Conservation (phyloP, 345 rosid genomes). For the Aurinia saxatilis region DNA sequence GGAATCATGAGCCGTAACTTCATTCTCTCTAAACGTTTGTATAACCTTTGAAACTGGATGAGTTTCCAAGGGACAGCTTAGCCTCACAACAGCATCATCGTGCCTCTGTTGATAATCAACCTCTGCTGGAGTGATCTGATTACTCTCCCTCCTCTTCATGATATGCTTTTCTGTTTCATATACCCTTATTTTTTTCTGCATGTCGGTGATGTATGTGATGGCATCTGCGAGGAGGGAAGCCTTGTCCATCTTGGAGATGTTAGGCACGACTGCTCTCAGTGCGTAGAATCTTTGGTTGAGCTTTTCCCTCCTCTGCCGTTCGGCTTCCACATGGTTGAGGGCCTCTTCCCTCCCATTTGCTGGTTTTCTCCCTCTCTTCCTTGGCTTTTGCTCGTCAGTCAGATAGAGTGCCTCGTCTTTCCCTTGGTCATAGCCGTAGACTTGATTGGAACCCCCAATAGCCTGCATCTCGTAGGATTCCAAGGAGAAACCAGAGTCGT, state of each 20-base stretch:
- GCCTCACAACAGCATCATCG: constrained; percentile 65
- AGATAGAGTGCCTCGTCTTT: constrained; percentile 56
- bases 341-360: constrained; percentile 98
- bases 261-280: constrained; percentile 82
- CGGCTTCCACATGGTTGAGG: constrained; percentile 91
- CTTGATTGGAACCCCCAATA: constrained; percentile 41
- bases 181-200: constrained; percentile 64
- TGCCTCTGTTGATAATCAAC: constrained; percentile 67
- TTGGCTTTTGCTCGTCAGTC: constrained; percentile 75
- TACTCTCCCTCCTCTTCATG: constrained; percentile 33
- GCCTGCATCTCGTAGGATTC: constrained; percentile 51
- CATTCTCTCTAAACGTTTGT: constrained; percentile 60
- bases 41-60: constrained; percentile 69
- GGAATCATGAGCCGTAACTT: constrained; percentile 51
- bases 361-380: constrained; percentile 95
- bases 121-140: constrained; percentile 42
- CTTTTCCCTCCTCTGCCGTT: constrained; percentile 91
- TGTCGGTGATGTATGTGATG: constrained; percentile 73
- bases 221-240: constrained; percentile 93
- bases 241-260: constrained; percentile 95
- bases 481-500: constrained; percentile 55
- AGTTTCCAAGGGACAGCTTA: constrained; percentile 63
- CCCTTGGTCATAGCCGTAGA: constrained; percentile 50
- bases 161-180: constrained; percentile 72
- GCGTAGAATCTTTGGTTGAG: constrained; percentile 96